phyloP scores from a whole-genome alignment of 2,329 filamentous ascomycete genomes.

The Colletotrichum sp. region DNA sequence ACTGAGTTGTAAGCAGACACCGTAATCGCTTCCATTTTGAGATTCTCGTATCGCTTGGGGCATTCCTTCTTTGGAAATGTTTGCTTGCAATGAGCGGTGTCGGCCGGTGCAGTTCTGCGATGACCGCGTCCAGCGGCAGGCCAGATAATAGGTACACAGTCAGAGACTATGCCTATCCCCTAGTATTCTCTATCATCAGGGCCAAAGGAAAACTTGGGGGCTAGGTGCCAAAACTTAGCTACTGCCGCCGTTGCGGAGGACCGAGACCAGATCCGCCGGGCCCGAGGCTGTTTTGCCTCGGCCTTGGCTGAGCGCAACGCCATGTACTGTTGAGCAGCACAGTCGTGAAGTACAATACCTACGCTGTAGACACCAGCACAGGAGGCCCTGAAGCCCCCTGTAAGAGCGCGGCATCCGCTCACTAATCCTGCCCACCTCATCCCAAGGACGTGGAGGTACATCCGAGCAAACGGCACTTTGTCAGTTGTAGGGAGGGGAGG shows the following conservation, averaged over 20 bases:
- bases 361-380: neutral
- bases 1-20: neutral
- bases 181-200: neutral
- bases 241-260: neutral
- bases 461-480: neutral
- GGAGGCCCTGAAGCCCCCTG: neutral
- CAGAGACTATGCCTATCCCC: neutral
- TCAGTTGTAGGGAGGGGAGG: neutral
- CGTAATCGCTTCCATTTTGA: neutral
- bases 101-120: neutral
- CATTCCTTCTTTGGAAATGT: neutral
- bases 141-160: neutral
- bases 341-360: neutral
- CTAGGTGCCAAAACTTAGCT: neutral
- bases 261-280: slow-evolving; percentile 7
- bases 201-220: neutral
- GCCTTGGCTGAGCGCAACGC: neutral
- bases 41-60: neutral
- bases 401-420: neutral
- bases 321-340: neutral
- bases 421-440: neutral
- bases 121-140: neutral
- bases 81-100: neutral
- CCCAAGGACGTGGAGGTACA: neutral
- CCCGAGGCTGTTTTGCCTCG: slow-evolving; percentile 8